Percentiles rank a stretch among this genome's conserved stretches.
phyloP scores from a whole-genome alignment of 108 stramenopile species.

The Discostella pseudostelligera region DNA sequence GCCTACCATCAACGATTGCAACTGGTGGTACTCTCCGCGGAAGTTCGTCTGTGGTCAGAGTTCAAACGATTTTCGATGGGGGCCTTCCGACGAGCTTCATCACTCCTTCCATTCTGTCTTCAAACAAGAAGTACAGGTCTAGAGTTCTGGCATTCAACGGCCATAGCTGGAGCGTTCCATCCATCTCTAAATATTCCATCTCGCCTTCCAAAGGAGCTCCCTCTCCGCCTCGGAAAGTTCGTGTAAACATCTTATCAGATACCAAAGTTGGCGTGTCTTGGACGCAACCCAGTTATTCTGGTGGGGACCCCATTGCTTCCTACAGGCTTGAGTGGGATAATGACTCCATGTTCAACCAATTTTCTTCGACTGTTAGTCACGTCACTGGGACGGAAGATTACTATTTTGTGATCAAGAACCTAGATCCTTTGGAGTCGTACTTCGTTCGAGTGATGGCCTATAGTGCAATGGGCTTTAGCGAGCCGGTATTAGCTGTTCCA shows the following conservation, averaged over 20 bases:
- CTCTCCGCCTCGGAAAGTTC: conserved; percentile 30
- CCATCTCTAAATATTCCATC: conserved; percentile 18
- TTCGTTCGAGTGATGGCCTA: conserved; percentile 61
- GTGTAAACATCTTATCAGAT: conserved; percentile 32
- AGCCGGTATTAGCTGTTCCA: conserved; percentile 15
- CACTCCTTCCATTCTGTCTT: conserved; percentile 37
- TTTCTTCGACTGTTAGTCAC: conserved; percentile 16
- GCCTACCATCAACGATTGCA: conserved; percentile 37
- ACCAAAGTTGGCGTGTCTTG: conserved; percentile 47
- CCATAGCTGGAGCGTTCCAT: conserved; percentile 25
- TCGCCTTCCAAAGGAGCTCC: conserved; percentile 29
- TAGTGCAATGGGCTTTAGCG: conserved; percentile 56
- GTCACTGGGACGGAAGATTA: conserved; percentile 8
- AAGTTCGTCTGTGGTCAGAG: conserved; percentile 32
- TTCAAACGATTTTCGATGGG: conserved; percentile 30
- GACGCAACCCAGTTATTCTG: conserved; percentile 32
- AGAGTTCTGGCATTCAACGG: conserved; percentile 61
- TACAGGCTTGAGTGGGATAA: conserved; percentile 51
- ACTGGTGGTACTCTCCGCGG: conserved; percentile 39
- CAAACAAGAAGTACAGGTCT: conserved; percentile 50
- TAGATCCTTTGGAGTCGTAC: conserved; percentile 57
- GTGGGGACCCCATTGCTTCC: conserved; percentile 38
- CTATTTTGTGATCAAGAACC: conserved; percentile 48
- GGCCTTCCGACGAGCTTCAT: conserved; percentile 34
- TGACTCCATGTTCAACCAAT: conserved; percentile 37